Base-by-base conservation (phyloP, 2,329 filamentous ascomycete genomes). In the Dissoconium aciculare region DNA sequence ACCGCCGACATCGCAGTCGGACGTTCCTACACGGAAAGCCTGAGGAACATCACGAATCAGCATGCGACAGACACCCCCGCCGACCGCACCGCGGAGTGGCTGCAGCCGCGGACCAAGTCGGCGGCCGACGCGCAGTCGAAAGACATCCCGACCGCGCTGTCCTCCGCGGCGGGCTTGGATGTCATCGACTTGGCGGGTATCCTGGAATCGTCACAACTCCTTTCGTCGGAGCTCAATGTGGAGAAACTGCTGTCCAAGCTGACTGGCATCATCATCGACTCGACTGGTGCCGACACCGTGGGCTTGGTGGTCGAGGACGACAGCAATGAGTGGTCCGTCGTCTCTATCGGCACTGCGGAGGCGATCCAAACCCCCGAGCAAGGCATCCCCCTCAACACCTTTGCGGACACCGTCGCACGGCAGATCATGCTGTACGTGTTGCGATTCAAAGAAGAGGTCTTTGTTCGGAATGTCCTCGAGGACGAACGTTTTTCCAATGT, bases 131-230 rank as follows among this genome's bases (percentile, higher is more conserved):
- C 12, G n/a, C 37, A 53, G 31, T 30, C 37, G 17, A 42, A 37
- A 17, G 46, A 42, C 11, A 38, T 42, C 15, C 38, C 57, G 17
- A 52, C 58, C 3, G 61, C 60, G 17, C 43, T 53, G 26, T 12
- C 69, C 36, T 77, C 78, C 24, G 74, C 78, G 15, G 56, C 60
- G 1, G 63, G 62, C 3, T 65, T 87, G 31, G 80, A 87, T 56
- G 84, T 87, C 74, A 74, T 87, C 47, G 80, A 85, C 52, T 55
- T 85, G 38, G 75, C 80, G 25, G 77, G 76, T 14, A 85, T 87
- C 35, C 61, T 87, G 10, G 74, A 80, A 43, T 81, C 76, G 3
- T 83, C 77, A 6, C 80, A 84, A 49, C 69, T 85, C 26, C 74
- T 87, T 26, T 85, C 79, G 4, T 84, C 78, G 11, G 77, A 84